These are phyloP conservation scores for Alternaria ventricosa DNA, from an alignment of 2,329 filamentous ascomycete genomes.

Conservation along the genomic window DNA sequence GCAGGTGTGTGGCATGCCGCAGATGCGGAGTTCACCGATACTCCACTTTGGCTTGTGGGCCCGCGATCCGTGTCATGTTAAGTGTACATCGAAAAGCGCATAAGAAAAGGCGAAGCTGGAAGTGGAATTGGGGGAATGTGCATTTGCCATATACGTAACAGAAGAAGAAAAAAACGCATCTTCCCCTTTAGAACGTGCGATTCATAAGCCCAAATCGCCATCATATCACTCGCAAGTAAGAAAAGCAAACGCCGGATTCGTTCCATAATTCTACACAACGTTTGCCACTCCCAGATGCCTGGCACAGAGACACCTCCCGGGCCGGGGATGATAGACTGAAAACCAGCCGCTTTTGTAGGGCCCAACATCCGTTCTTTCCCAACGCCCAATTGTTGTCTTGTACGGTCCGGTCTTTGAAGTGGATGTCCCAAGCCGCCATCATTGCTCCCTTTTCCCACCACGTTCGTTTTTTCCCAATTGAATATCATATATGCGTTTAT, in stretches of 20 bases:
- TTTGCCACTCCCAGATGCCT: neutral
- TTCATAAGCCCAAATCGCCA: conserved; percentile 28
- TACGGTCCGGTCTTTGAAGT: too few relatives aligned
- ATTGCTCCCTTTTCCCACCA: neutral
- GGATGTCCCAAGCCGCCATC: neutral
- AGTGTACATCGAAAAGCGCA: neutral
- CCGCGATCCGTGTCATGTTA: neutral
- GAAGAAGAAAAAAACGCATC: neutral
- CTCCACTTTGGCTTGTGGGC: conserved; percentile 14
- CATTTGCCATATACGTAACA: conserved; percentile 2
- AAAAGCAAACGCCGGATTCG: neutral
- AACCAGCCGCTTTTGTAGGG: neutral
- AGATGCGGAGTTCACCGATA: conserved; percentile 24
- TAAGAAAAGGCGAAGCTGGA: neutral
- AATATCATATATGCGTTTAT: conserved; percentile 21
- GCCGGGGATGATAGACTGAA: neutral
- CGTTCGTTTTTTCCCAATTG: conserved; percentile 14
- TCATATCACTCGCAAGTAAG: conserved; percentile 1
- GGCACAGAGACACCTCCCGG: neutral
- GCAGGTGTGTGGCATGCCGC: conserved; percentile 18
- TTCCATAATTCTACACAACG: neutral
- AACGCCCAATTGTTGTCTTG: conserved; percentile 2
- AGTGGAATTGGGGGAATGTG: neutral
- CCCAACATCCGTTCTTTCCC: neutral
- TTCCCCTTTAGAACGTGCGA: conserved; percentile 7